Evolutionary conservation across 495 filamentous ascomycete species (phyloP), one percentile per base, ranked within the genome.

Genomic region (Aspergillus homomorphus): DNA sequence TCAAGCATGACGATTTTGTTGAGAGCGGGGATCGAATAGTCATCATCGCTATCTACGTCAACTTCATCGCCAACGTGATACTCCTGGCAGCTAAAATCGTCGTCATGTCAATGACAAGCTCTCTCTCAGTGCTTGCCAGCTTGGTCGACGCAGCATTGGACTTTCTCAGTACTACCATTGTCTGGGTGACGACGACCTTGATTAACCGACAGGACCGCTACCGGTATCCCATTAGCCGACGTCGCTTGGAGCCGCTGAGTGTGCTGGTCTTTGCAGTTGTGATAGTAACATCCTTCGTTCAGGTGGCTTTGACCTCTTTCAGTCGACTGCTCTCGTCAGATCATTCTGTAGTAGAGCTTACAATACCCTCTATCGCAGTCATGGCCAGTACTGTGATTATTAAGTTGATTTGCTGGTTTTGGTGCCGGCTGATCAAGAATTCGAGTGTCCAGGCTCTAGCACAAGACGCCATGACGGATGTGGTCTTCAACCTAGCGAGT

Each of bases 401-500:
- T 63, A 97, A 96, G 66, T 78, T 85, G 22, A 54, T 82, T n/a
- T 91, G 88, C 72, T 97, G 90, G 89, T 67, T 96, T 24, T 97
- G 89, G 88, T 96, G 92, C 69, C 89, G 91, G 3, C 71, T 92
- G 15, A 88, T 97, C 56, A 89, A 87, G 38, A 96, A 96, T 66
- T 91, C 88, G 9, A 90, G 86, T 57, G 91, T 96, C 1, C 92
- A 95, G 69, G 91, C 92, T 0, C 71, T 97, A 38, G 89, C 87
- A 3, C 77, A 86, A 61, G 81, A 84, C 58, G 80, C 82, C 14
- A 79, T 88, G 73, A 89, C 86, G 0, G 80, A 88, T 66, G 89
- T 97, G 10, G 80, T 97, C 14, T 97, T 97, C 82, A 97, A 96
- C 67, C 87, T 82, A 14, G 94, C 95, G 65, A 91, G 88, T 58